These are phyloP conservation scores for Aureobasidium sp. DNA, from an alignment of 2,329 filamentous ascomycete genomes.

Conservation along the genomic window DNA sequence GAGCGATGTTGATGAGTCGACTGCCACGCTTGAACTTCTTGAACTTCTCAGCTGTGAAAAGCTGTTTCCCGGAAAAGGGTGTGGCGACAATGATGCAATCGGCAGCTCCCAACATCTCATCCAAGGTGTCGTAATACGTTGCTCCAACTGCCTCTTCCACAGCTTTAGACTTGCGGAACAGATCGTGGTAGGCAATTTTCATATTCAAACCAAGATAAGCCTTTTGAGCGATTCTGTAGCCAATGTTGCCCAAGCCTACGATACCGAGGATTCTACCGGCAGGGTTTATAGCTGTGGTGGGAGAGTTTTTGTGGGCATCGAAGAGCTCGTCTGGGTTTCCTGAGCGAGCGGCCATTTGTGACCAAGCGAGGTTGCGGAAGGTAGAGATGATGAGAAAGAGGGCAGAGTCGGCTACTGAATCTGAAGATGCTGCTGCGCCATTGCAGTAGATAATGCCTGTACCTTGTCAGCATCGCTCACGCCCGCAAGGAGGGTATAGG, in stretches of 20 bases:
- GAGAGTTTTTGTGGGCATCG: conserved; percentile 54
- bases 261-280: conserved; percentile 56
- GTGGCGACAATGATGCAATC: conserved; percentile 60
- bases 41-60: conserved; percentile 47
- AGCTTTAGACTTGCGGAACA: conserved; percentile 42
- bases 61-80: conserved; percentile 44
- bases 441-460: conserved; percentile 65
- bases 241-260: conserved; percentile 59
- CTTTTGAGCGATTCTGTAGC: conserved; percentile 50
- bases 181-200: conserved; percentile 58
- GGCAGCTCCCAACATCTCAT: conserved; percentile 44
- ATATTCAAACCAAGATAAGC: conserved; percentile 56
- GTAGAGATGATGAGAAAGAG: conserved; percentile 62
- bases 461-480: background rate
- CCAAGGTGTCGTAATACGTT: conserved; percentile 46
- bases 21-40: conserved; percentile 47
- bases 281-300: conserved; percentile 56
- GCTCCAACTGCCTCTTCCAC: conserved; percentile 46
- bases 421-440: conserved; percentile 60
- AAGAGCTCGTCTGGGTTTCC: conserved; percentile 43
- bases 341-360: conserved; percentile 48
- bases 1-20: conserved; percentile 59
- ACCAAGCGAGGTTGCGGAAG: conserved; percentile 63
- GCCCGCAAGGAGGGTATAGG: no score
- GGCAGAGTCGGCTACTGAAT: conserved; percentile 66